Conservation (phyloP, 2,329 filamentous ascomycete genomes). For the Aspergillus texensis region DNA sequence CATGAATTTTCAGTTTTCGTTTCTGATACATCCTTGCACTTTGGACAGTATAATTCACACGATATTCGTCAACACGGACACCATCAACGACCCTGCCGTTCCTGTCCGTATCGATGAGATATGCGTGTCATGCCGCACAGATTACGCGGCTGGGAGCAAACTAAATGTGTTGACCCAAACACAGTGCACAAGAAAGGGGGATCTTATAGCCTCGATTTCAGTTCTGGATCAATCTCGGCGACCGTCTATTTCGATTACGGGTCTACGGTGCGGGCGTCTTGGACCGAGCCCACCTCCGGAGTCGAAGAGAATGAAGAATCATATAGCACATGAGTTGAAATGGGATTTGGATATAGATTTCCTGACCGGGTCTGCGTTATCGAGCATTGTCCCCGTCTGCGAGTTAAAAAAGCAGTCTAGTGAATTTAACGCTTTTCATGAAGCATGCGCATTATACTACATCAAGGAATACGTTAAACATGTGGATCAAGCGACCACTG, state of each 20-base stretch:
- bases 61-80: constrained; percentile 21
- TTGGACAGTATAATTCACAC: constrained; percentile 38
- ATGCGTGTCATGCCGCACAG: constrained; percentile 13
- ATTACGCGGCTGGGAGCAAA: constrained; percentile 8
- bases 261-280: constrained; percentile 16
- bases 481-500: neutral
- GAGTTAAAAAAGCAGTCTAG: neutral
- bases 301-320: neutral
- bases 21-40: constrained; percentile 34
- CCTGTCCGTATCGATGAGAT: constrained; percentile 28
- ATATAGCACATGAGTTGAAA: constrained; percentile 21
- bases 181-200: neutral
- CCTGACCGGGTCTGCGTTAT: neutral
- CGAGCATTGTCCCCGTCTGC: neutral
- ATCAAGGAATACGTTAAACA: constrained; percentile 1
- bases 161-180: constrained; percentile 18
- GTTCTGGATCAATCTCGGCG: constrained; percentile 3
- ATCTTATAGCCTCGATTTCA: constrained; percentile 19
- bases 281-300: neutral
- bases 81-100: constrained; percentile 19
- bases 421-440: neutral
- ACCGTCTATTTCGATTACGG: constrained; percentile 15
- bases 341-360: constrained; percentile 26
- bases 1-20: constrained; percentile 26
- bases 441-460: constrained; percentile 10